Percentiles rank a stretch among this genome's conserved stretches.
These are phyloP conservation scores for Coccomyxa sp. DNA, from an alignment of 139 green algal genomes.

Conservation along the genomic window DNA sequence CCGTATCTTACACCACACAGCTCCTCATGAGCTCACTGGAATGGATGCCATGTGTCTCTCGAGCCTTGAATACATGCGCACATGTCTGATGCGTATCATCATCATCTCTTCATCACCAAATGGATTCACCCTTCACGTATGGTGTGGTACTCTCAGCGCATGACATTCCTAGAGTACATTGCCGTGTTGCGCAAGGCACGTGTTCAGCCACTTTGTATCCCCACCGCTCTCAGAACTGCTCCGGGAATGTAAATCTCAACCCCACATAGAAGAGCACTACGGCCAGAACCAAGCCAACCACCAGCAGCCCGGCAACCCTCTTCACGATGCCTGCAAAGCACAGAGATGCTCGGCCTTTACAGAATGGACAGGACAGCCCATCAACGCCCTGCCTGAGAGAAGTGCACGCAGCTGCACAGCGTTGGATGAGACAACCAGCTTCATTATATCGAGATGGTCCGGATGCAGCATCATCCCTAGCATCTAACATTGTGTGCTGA, in stretches of 20 bases:
- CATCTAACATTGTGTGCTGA: too few relatives aligned
- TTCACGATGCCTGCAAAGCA: slow-evolving; percentile 40
- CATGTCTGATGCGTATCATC: too few relatives aligned
- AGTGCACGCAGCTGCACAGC: background rate
- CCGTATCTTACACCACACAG: too few relatives aligned
- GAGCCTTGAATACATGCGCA: too few relatives aligned
- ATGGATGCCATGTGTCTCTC: too few relatives aligned
- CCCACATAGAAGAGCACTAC: slow-evolving; percentile 60
- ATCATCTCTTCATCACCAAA: too few relatives aligned
- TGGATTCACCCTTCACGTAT: too few relatives aligned
- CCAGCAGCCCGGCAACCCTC: slow-evolving; percentile 56
- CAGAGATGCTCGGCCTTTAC: background rate
- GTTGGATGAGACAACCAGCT: background rate
- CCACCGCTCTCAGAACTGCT: slow-evolving; percentile 8
- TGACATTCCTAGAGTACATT: background rate
- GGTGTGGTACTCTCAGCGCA: background rate
- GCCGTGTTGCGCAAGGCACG: background rate
- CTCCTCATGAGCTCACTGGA: too few relatives aligned
- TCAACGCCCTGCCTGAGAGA: background rate
- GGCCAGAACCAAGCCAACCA: slow-evolving; percentile 40
- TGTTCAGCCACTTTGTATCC: background rate
- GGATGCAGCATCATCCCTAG: background rate
- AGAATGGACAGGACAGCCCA: background rate
- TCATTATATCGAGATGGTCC: background rate
- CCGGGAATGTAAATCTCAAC: slow-evolving; percentile 62